These are phyloP conservation scores for Venturia pyrina DNA, from an alignment of 2,329 filamentous ascomycete species.

Conservation along the genomic window DNA sequence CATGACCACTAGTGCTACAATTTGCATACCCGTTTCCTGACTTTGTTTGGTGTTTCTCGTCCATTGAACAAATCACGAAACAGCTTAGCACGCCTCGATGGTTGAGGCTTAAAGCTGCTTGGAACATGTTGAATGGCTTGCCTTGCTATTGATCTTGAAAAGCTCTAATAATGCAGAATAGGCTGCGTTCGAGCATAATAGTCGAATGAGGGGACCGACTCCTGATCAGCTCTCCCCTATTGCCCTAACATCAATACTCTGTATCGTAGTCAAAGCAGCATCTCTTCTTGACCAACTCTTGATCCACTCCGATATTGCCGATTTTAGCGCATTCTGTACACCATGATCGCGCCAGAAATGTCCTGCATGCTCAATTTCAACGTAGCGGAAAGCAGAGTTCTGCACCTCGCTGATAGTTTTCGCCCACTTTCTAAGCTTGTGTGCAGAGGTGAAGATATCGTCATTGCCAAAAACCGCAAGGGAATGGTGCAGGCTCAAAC, in stretches of 20 bases:
- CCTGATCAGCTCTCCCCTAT: not conserved
- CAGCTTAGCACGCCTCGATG: not conserved
- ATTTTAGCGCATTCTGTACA: constrained; percentile 20
- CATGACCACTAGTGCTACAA: not conserved
- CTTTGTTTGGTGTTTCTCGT: not conserved
- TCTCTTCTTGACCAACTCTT: not conserved
- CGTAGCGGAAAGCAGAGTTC: constrained; percentile 27
- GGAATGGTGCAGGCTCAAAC: constrained; percentile 29
- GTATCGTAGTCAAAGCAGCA: not conserved
- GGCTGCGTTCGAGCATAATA: not conserved
- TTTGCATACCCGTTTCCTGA: not conserved
- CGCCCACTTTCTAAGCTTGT: constrained; percentile 58
- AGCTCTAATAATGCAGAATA: not conserved
- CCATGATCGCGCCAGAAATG: constrained; percentile 41
- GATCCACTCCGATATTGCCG: constrained; percentile 19
- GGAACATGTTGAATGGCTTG: not conserved
- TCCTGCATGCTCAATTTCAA: constrained; percentile 38
- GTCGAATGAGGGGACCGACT: too few relatives aligned
- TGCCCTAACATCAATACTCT: not conserved
- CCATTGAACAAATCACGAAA: not conserved
- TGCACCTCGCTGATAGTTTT: not conserved
- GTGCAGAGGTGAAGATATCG: constrained; percentile 61
- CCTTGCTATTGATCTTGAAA: not conserved
- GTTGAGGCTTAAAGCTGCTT: not conserved
- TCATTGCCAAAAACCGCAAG: constrained; percentile 65